Base-by-base conservation (phyloP, 106 monocot species). In the Acorus gramineus region DNA sequence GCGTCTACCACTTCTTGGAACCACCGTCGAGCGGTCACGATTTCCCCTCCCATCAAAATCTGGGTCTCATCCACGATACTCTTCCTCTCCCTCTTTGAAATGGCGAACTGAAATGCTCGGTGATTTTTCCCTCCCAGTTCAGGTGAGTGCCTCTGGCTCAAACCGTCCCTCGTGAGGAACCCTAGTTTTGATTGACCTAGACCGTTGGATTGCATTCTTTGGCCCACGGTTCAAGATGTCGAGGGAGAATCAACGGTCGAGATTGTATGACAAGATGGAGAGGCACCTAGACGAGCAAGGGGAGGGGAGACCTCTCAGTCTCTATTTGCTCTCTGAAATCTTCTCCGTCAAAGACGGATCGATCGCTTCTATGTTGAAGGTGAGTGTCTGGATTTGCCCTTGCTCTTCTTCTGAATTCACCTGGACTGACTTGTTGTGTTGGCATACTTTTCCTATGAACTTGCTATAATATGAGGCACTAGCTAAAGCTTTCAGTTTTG, bases 261-360 rank as follows among this genome's bases (percentile, higher is more conserved):
- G 48, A 13, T 60, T 95, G 71, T 95, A 95, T 66, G 82, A 84
- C 6, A 79, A 71, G 67, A 95, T 95, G 95, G 64, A 75, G 28
- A 69, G 77, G 55, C 90, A 95, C 69, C 68, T 95, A 50, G 90
- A 87, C 8, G 87, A 90, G 69, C 69, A 73, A 46, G 95, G 90
- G 7, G 70, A 6, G 90, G 95, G 11, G 76, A 85, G 74, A 95
- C 95, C 14, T 95, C 95, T 53, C 95, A 95, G 76, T 71, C 84
- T 6, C 85, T 95, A 45, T n/a, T 73, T 80, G 2, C 69, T 95
- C 5, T 82, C 81, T 14, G 90, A 95, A 68, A 58, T 95, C 46
- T 95, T 95, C 44, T 76, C 76, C 61, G 14, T 72, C 12, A 76
- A 66, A 49, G 69, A 78, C 63, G 90, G 84, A 48, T 56, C 42